Base-by-base conservation (phyloP, 2,329 filamentous ascomycete species). In the Rhinocladiella similis region DNA sequence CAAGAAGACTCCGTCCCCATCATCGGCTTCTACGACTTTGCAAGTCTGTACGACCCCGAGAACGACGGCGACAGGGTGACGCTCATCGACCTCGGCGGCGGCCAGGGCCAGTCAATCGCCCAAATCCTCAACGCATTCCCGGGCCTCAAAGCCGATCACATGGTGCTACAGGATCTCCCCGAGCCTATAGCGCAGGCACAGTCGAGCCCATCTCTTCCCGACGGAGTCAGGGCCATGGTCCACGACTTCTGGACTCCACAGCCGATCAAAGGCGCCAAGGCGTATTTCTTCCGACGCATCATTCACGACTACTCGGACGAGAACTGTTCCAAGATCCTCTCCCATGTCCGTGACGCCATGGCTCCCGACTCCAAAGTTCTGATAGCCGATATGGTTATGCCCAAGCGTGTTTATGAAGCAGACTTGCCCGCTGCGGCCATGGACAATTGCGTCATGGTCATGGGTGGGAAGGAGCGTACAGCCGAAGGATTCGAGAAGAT, bases 221-320 rank as follows among this genome's bases (percentile, higher is more conserved):
- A 57, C 19, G 61, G 56, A 7, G 47, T 65, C 5, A 47, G 47
- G 29, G 50, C 50, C 18, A 56, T 61, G 59, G 58, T 53, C 18
- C 55, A 61, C 27, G 61, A 63, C 48, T 63, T 64, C 50, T 62
- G 58, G 54, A 55, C 50, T 4, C 55, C 55, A 18, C 62, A 64
- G 42, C 55, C 62, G 4, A 51, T 61, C 22, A 55, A 51, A 25
- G 60, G 62, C 14, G 68, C 69, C 2, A 54, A 62, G n/a, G 60
- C 65, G 1, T 71, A 71, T 48, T 70, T 68, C 54, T 50, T 71
- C 10, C 68, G 68, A n/a, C 67, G 66, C 36, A 57, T 65, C 25
- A 52, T 70, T n/a, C 69, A 71, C 50, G 63, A 67, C 59, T 67
- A 62, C 53, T 60, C 63, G 14, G 56, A 63, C 29, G 60, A 57